Evolutionary conservation across 2,329 filamentous ascomycete species (phyloP).

Genomic region (Aspergillus sp.): DNA sequence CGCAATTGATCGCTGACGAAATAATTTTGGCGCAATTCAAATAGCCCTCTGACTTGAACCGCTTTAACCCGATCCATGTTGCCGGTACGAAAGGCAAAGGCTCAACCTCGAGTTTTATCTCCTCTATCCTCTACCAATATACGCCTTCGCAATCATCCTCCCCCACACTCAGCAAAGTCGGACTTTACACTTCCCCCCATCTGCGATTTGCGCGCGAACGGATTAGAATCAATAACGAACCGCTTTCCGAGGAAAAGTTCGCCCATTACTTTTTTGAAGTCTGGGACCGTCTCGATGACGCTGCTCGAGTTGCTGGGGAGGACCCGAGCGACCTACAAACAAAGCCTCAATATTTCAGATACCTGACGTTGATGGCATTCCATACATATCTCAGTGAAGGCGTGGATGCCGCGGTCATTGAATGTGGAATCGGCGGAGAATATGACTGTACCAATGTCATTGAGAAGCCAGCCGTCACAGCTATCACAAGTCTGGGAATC

Average conservation of each 20-base stretch:
- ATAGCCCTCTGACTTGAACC: conserved; percentile 62
- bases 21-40: background rate
- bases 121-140: conserved; percentile 72
- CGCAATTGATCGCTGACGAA: conserved; percentile 7
- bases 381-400: conserved; percentile 77
- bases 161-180: conserved; percentile 57
- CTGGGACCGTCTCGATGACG: conserved; percentile 68
- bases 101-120: conserved; percentile 80
- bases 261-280: conserved; percentile 78
- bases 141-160: conserved; percentile 38
- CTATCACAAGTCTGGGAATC: conserved; percentile 78
- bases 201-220: conserved; percentile 80
- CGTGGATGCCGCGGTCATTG: conserved; percentile 76
- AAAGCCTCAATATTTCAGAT: conserved; percentile 92
- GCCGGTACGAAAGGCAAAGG: conserved; percentile 95
- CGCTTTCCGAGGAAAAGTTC: conserved; percentile 68
- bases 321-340: conserved; percentile 54
- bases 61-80: conserved; percentile 71
- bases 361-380: conserved; percentile 82
- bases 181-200: conserved; percentile 84
- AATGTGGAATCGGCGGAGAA: conserved; percentile 93
- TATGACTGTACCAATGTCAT: conserved; percentile 91
- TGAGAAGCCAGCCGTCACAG: conserved; percentile 65
- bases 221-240: conserved; percentile 74
- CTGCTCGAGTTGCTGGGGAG: conserved; percentile 52